Evolutionary conservation across 1,284 basidiomycete species (phyloP).

Genomic region (Singerocomus inundabilis): DNA sequence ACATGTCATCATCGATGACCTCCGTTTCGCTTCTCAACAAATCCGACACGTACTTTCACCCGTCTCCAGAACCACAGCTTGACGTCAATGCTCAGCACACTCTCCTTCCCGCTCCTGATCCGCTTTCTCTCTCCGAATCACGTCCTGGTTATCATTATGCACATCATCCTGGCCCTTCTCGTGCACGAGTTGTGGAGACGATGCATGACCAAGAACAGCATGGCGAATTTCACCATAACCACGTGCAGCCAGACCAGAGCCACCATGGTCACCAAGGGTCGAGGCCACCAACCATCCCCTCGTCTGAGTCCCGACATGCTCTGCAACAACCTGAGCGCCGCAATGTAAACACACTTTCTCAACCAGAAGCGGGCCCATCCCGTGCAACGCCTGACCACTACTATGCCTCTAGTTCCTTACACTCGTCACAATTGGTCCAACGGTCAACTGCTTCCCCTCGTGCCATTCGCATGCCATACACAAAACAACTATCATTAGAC

Average conservation of each 20-base stretch:
- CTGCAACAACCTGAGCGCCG: constrained; percentile 19
- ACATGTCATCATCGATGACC: constrained; percentile 32
- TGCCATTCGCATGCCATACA: constrained; percentile 21
- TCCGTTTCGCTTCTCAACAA: constrained; percentile 30
- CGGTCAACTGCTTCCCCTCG: constrained; percentile 22
- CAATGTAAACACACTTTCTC: constrained; percentile 14
- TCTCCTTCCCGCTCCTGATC: constrained; percentile 28
- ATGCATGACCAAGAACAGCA: constrained; percentile 26
- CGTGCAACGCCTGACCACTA: constrained; percentile 20
- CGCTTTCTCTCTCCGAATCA: constrained; percentile 33
- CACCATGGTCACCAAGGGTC: constrained; percentile 19
- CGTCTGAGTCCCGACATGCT: constrained; percentile 20
- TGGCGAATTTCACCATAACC: constrained; percentile 28
- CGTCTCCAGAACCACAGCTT: constrained; percentile 29
- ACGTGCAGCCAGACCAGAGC: constrained; percentile 21
- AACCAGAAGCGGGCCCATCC: constrained; percentile 25
- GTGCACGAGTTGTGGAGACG: constrained; percentile 29
- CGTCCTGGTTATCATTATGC: constrained; percentile 31
- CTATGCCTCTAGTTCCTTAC: constrained; percentile 11
- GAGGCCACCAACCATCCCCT: constrained; percentile 17
- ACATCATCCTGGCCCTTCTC: constrained; percentile 27
- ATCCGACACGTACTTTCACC: constrained; percentile 27
- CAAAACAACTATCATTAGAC: constrained; percentile 15
- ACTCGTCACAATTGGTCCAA: constrained; percentile 23
- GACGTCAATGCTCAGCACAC: constrained; percentile 31